Conservation (phyloP, 2,329 filamentous ascomycete genomes). For the Sclerotinia sclerotiorum region DNA sequence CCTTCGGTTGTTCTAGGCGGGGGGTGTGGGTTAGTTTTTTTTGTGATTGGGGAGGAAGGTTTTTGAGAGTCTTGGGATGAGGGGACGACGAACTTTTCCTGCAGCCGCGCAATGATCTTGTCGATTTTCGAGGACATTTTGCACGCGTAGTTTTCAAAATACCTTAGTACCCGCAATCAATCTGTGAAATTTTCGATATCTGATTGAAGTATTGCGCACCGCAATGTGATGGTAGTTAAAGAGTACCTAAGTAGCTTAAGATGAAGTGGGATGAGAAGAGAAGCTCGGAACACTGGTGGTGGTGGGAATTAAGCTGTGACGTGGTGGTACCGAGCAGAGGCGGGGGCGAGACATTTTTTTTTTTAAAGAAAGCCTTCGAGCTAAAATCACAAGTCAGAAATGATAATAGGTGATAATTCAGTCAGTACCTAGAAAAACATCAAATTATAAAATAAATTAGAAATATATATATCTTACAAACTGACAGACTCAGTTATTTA, state of each 20-base stretch:
- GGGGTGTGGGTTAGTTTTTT: conserved; percentile 20
- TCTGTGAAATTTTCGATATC: neutral
- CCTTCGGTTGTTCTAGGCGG: conserved; percentile 76
- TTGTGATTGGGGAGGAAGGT: neutral
- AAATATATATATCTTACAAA: no score
- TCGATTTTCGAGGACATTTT: conserved; percentile 58
- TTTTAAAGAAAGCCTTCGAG: neutral
- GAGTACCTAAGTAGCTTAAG: neutral
- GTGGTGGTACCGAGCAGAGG: conserved; percentile 7
- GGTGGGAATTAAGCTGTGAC: conserved; percentile 13
- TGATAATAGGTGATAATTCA: no score
- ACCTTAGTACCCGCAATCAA: neutral
- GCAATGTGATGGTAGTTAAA: neutral
- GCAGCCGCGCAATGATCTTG: conserved; percentile 72
- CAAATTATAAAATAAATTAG: neutral
- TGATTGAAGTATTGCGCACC: neutral
- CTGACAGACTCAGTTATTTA: no score
- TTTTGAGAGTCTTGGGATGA: no score
- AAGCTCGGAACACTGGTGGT: neutral
- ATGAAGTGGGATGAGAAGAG: conserved; percentile 1
- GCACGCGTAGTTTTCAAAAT: neutral
- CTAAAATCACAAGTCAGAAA: neutral
- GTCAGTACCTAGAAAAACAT: neutral
- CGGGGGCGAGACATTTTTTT: neutral
- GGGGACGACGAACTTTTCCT: conserved; percentile 60